Evolutionary conservation across 73 alveolate species (phyloP).

Genomic region (Paramecium biaurelia): DNA sequence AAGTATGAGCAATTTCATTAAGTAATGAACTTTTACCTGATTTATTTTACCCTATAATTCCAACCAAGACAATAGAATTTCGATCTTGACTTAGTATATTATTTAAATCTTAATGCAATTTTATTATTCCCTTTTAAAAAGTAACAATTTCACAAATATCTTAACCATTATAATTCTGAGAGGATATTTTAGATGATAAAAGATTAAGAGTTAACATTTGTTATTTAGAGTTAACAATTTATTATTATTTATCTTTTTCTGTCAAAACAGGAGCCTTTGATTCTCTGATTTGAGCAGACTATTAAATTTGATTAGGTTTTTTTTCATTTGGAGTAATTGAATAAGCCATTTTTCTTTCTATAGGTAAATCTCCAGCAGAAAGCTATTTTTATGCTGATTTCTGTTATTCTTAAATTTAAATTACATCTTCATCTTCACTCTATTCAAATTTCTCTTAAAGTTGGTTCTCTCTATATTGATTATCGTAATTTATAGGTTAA

Average conservation of each 20-base stretch:
- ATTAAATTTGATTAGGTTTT: not conserved
- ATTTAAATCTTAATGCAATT: not conserved
- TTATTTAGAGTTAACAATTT: not conserved
- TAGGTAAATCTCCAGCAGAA: not conserved
- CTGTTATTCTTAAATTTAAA: not conserved
- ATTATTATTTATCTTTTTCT: not conserved
- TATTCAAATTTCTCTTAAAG: not conserved
- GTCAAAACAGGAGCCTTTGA: not conserved
- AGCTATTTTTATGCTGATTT: not conserved
- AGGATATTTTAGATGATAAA: not conserved
- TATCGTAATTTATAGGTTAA: not conserved
- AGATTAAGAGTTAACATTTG: not conserved
- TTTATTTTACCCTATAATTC: not conserved
- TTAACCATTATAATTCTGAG: not conserved
- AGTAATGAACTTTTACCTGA: constrained; percentile 12
- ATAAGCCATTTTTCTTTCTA: not conserved
- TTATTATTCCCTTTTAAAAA: not conserved
- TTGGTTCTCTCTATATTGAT: not conserved
- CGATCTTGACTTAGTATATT: not conserved
- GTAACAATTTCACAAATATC: not conserved
- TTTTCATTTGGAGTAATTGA: not conserved
- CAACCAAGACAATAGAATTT: not conserved
- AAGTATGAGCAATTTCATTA: not conserved
- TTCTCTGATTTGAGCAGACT: not conserved
- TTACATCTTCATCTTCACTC: not conserved